Percentiles rank a stretch among this genome's conserved stretches.
Evolutionary conservation across 2,329 filamentous ascomycete species (phyloP).

Genomic region (Stachybotrys elegans): DNA sequence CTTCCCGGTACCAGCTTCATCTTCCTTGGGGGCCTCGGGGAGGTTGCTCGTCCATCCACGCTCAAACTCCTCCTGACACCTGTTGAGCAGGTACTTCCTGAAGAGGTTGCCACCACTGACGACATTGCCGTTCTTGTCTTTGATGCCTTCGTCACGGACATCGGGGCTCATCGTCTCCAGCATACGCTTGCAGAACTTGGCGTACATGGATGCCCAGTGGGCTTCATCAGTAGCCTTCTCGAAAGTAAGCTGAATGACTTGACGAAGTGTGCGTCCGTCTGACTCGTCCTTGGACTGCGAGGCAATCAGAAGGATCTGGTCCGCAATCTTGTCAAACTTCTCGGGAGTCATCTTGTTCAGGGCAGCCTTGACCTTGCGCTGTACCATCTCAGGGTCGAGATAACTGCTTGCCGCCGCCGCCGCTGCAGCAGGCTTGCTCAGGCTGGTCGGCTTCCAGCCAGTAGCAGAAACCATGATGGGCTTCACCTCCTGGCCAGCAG

Average conservation of each 20-base stretch:
- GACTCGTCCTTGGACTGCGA: constrained; percentile 92
- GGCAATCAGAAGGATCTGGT: constrained; percentile 88
- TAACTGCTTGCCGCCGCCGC: constrained; percentile 41
- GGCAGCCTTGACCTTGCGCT: constrained; percentile 96
- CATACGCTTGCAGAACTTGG: constrained; percentile 97
- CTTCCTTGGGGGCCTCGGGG: constrained; percentile 65
- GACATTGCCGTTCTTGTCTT: constrained; percentile 81
- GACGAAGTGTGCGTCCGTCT: constrained; percentile 88
- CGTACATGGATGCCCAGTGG: constrained; percentile 98
- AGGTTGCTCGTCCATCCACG: constrained; percentile 92
- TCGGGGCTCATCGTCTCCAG: constrained; percentile 90
- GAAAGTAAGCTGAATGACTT: constrained; percentile 98
- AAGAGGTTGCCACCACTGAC: constrained; percentile 92
- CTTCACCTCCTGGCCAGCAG: constrained; percentile 75
- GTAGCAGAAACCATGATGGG: constrained; percentile 65
- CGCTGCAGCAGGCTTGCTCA: constrained; percentile 40
- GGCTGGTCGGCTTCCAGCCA: constrained; percentile 85
- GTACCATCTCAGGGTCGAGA: constrained; percentile 87
- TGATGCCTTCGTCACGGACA: constrained; percentile 91
- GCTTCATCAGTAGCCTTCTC: constrained; percentile 98
- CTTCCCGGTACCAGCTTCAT: constrained; percentile 35
- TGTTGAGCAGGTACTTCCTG: constrained; percentile 97
- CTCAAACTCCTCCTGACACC: constrained; percentile 98
- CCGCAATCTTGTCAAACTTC: constrained; percentile 94
- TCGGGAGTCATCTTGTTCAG: constrained; percentile 99